Conservation (phyloP, 257 asterid genomes). For the Rauvolfia tetraphylla region DNA sequence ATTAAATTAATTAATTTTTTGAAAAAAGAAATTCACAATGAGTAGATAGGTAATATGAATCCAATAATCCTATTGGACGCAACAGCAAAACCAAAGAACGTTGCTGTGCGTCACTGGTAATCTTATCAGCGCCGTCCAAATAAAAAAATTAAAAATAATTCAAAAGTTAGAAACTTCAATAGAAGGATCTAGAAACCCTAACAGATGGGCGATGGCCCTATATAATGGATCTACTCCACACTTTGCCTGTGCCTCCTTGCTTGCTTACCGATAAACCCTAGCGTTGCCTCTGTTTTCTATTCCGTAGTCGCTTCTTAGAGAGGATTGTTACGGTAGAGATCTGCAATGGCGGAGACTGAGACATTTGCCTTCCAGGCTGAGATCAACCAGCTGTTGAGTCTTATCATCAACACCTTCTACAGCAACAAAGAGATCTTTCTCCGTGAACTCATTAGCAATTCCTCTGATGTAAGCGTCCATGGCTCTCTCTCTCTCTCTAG, state of each 20-base stretch:
- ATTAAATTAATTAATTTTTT: no score
- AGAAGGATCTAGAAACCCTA: conserved; percentile 72
- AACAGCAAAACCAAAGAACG: no score
- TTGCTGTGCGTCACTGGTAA: background rate
- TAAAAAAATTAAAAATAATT: background rate
- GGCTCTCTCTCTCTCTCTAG: background rate
- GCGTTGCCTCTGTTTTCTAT: background rate
- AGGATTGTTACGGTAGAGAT: background rate
- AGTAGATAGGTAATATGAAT: background rate
- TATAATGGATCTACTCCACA: background rate
- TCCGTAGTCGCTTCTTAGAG: background rate
- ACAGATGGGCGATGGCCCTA: background rate
- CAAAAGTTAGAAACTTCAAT: background rate
- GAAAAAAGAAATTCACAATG: background rate
- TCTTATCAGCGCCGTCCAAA: background rate
- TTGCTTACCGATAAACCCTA: background rate
- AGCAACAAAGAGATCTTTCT: conserved; percentile 78
- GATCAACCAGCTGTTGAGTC: conserved; percentile 64
- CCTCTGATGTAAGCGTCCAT: conserved; percentile 53
- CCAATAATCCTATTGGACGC: background rate
- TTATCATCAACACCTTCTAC: conserved; percentile 63
- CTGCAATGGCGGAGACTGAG: conserved; percentile 49
- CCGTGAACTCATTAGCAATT: conserved; percentile 60
- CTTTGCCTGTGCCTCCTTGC: background rate
- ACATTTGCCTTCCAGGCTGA: conserved; percentile 77